phyloP scores from a whole-genome alignment of 2,329 filamentous ascomycete species.

The Epichloe glyceriae region DNA sequence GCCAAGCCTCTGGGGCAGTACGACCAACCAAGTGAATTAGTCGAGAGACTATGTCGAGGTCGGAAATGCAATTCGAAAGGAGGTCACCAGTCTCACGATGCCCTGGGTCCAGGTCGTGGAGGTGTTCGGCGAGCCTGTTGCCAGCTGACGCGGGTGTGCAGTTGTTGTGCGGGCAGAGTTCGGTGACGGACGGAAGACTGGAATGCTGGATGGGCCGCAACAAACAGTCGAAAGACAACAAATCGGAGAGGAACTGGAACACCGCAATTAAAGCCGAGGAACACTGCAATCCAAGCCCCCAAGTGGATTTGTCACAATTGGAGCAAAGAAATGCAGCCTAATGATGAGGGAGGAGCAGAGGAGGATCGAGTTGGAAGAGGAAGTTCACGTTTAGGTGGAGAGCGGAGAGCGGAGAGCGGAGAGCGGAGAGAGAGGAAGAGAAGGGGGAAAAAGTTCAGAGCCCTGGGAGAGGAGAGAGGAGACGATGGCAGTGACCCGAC shows the following conservation, averaged over 20 bases:
- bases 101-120: neutral
- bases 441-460: neutral
- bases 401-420: constrained; percentile 15
- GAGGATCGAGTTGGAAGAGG: neutral
- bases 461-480: too few relatives aligned
- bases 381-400: neutral
- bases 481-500: too few relatives aligned
- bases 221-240: constrained; percentile 5
- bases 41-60: too few relatives aligned
- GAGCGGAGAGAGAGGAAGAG: neutral
- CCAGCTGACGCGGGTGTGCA: neutral
- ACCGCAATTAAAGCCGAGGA: neutral
- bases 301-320: neutral
- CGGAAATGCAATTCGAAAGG: neutral
- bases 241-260: neutral
- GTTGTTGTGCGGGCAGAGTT: neutral
- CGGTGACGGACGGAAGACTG: constrained; percentile 4
- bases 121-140: neutral
- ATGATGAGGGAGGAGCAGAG: neutral
- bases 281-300: constrained; percentile 1
- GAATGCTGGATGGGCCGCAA: constrained; percentile 10
- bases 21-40: neutral
- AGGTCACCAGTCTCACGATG: neutral
- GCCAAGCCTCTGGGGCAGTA: neutral
- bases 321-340: neutral